These are phyloP conservation scores for Friedmanniomyces endolithicus DNA, from an alignment of 495 filamentous ascomycete genomes.

Conservation along the genomic window DNA sequence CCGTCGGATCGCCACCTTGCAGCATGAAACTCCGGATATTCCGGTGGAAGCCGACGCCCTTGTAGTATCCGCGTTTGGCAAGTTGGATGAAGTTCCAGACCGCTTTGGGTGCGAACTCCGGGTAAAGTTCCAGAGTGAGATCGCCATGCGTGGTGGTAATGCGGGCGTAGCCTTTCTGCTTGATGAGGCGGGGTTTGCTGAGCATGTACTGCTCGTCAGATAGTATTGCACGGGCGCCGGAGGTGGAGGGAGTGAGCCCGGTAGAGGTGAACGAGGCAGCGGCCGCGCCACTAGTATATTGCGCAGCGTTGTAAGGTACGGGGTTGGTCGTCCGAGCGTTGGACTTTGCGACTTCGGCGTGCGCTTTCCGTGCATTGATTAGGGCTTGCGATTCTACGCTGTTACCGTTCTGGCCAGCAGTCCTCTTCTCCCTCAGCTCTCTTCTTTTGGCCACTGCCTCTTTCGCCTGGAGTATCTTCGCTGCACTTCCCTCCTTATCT, in stretches of 20 bases:
- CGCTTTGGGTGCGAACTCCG: slow-evolving; percentile 78
- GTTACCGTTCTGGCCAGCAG: slow-evolving; percentile 14
- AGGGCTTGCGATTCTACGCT: slow-evolving; percentile 31
- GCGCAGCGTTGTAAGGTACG: slow-evolving; percentile 68
- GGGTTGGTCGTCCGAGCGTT: slow-evolving; percentile 32
- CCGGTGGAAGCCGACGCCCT: slow-evolving; percentile 68
- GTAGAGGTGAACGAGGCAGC: slow-evolving; percentile 93
- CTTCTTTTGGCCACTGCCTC: slow-evolving; percentile 78
- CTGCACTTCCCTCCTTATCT: slow-evolving; percentile 62
- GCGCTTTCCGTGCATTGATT: slow-evolving; percentile 29
- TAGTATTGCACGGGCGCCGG: slow-evolving; percentile 67
- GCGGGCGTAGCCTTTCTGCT: slow-evolving; percentile 77
- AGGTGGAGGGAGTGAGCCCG: slow-evolving; percentile 82
- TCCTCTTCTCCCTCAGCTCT: slow-evolving; percentile 36
- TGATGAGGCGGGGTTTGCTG: slow-evolving; percentile 64
- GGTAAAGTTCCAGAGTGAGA: slow-evolving; percentile 78
- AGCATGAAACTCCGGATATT: slow-evolving; percentile 97
- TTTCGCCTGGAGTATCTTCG: slow-evolving; percentile 84
- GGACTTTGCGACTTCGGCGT: slow-evolving; percentile 29
- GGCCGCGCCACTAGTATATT: slow-evolving; percentile 80
- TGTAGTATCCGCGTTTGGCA: slow-evolving; percentile 82
- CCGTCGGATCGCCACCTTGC: slow-evolving; percentile 89
- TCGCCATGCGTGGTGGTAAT: slow-evolving; percentile 73
- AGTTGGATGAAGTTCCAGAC: slow-evolving; percentile 95
- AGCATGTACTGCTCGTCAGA: slow-evolving; percentile 95